A percentile compares a stretch with the other conserved stretches of the same genome.
Evolutionary conservation across 1,284 basidiomycete species (phyloP).

Genomic region (Moesziomyces antarcticus): DNA sequence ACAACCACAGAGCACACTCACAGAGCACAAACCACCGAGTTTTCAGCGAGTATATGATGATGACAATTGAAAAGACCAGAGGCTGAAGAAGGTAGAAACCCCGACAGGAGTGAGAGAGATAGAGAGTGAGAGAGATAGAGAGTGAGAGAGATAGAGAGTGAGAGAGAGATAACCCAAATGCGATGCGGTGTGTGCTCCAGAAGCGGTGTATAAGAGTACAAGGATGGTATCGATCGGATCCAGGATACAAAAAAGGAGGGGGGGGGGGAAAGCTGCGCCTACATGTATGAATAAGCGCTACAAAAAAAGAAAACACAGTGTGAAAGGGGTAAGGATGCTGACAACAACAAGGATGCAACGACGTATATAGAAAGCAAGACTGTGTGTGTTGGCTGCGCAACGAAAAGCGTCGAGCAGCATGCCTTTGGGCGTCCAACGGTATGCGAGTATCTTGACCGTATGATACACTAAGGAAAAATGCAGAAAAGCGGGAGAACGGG

Average conservation of each 20-base stretch:
- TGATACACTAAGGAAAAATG: conserved; percentile 8
- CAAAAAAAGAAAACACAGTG: neutral
- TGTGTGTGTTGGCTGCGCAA: conserved; percentile 18
- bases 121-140: neutral
- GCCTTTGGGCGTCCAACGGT: conserved; percentile 29
- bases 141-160: conserved; percentile 11
- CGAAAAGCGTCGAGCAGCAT: conserved; percentile 13
- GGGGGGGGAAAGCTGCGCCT: neutral
- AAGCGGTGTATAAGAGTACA: conserved; percentile 53
- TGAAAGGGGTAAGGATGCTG: neutral
- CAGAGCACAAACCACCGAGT: neutral
- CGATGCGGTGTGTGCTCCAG: conserved; percentile 32
- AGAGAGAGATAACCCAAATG: conserved; percentile 20
- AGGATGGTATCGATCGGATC: conserved; percentile 8
- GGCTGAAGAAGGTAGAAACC: no score
- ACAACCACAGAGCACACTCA: no score
- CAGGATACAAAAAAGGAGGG: conserved; percentile 1
- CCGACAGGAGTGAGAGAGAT: neutral
- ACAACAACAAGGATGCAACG: neutral
- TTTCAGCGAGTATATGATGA: conserved; percentile 42
- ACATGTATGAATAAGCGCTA: neutral
- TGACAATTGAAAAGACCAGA: conserved; percentile 3
- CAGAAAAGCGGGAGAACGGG: neutral
- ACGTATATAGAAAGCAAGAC: conserved; percentile 12
- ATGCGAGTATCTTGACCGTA: conserved; percentile 46